Evolutionary conservation across 106 monocot species (phyloP).

Genomic region (Posidonia australis): DNA sequence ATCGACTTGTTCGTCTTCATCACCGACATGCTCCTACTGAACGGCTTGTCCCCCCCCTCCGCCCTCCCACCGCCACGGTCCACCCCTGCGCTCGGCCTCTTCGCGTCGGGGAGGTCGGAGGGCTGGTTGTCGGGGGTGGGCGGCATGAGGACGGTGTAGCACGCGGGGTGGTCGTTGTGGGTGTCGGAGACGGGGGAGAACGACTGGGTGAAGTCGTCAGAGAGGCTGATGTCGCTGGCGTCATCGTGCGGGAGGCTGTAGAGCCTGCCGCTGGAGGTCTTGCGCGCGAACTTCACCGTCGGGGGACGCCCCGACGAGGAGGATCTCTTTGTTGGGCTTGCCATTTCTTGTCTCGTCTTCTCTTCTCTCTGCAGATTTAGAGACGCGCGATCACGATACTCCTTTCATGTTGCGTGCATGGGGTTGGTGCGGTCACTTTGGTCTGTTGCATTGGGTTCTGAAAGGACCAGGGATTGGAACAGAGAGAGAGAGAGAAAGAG

Average conservation of each 20-base stretch:
- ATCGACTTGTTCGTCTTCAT: conserved; percentile 50
- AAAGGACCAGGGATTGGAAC: too few relatives aligned
- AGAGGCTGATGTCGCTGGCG: conserved; percentile 36
- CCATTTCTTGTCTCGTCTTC: too few relatives aligned
- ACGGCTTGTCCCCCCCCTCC: conserved; percentile 6
- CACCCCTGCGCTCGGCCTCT: not conserved
- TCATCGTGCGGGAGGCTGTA: conserved; percentile 54
- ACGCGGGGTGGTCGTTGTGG: conserved; percentile 45
- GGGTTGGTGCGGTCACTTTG: too few relatives aligned
- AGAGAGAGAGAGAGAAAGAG: too few relatives aligned
- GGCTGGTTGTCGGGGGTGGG: conserved; percentile 96
- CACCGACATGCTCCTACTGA: conserved; percentile 40
- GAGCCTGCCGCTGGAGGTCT: conserved; percentile 57
- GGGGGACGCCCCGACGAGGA: conserved; percentile 26
- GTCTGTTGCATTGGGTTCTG: too few relatives aligned
- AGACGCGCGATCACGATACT: too few relatives aligned
- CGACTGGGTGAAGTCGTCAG: conserved; percentile 18
- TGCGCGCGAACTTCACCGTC: conserved; percentile 47
- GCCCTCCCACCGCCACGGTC: not conserved
- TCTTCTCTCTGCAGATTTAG: too few relatives aligned
- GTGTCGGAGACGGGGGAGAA: conserved; percentile 31
- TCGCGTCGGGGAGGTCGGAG: conserved; percentile 16
- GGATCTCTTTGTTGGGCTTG: conserved; percentile 12
- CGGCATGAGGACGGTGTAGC: conserved; percentile 90
- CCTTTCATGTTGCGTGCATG: too few relatives aligned